Evolutionary conservation across 495 filamentous ascomycete species (phyloP).

Genomic region (Margaritispora aquatica): DNA sequence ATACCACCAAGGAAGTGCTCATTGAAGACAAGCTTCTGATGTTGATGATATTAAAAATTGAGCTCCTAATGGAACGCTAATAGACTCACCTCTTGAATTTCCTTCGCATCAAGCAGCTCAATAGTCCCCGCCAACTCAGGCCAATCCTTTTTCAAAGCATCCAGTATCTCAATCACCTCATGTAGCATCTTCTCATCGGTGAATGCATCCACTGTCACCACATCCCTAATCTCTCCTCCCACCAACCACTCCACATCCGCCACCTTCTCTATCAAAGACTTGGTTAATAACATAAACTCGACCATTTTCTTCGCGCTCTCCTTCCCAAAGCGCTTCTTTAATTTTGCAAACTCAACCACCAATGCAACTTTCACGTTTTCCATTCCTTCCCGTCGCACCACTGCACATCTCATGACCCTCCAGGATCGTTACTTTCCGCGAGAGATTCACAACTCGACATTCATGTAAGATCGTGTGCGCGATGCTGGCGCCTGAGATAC

Average conservation of each 20-base stretch:
- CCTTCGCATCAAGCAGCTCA: not conserved
- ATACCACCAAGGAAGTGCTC: not conserved
- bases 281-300: too few relatives aligned
- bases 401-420: slow-evolving; percentile 47
- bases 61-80: not conserved
- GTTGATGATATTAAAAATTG: not conserved
- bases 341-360: not conserved
- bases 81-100: not conserved
- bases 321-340: not conserved
- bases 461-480: slow-evolving; percentile 25
- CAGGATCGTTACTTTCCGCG: slow-evolving; percentile 38
- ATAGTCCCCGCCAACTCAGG: not conserved
- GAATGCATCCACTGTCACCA: not conserved
- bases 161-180: not conserved
- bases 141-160: not conserved
- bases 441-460: not conserved
- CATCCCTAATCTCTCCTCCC: not conserved
- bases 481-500: slow-evolving; percentile 58
- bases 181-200: not conserved
- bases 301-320: slow-evolving; percentile 10
- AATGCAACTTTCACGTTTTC: slow-evolving; percentile 20
- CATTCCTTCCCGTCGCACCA: slow-evolving; percentile 55
- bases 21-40: not conserved
- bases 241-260: not conserved
- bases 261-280: too few relatives aligned